phyloP scores from a whole-genome alignment of 352 stramenopile genomes.

The Globisporangium parvum region DNA sequence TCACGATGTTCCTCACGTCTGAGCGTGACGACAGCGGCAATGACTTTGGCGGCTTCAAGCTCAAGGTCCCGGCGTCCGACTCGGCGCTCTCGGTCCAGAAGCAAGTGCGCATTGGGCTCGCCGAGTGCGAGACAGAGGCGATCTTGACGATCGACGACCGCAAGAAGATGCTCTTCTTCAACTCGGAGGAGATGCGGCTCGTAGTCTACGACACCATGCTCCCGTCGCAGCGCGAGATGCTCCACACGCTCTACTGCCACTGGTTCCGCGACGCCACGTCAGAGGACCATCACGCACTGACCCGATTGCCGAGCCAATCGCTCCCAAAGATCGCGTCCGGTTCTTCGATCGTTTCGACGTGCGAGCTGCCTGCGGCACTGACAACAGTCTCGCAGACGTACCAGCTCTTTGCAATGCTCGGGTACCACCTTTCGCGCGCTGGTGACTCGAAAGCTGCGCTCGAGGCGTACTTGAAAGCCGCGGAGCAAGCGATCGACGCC shows the following conservation, averaged over 20 bases:
- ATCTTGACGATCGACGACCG: slow-evolving; percentile 45
- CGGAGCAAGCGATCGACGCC: slow-evolving; percentile 45
- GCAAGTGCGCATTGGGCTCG: slow-evolving; percentile 38
- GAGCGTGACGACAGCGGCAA: slow-evolving; percentile 32
- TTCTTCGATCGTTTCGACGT: not conserved
- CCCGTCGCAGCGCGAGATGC: slow-evolving; percentile 54
- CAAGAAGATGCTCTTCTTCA: slow-evolving; percentile 60
- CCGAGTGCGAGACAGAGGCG: slow-evolving; percentile 23
- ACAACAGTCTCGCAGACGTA: slow-evolving; percentile 16
- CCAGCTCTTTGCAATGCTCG: slow-evolving; percentile 55
- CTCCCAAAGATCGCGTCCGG: not conserved
- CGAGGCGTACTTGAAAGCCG: slow-evolving; percentile 55
- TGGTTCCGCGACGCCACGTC: slow-evolving; percentile 37
- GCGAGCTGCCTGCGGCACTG: not conserved
- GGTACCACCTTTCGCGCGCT: slow-evolving; percentile 57
- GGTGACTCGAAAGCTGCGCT: slow-evolving; percentile 45
- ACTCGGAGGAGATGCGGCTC: slow-evolving; percentile 56
- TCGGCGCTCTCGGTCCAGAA: slow-evolving; percentile 32
- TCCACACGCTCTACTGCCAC: slow-evolving; percentile 57
- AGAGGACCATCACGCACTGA: not conserved
- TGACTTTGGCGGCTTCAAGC: slow-evolving; percentile 19
- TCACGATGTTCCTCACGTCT: slow-evolving; percentile 33
- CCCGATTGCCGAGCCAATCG: not conserved
- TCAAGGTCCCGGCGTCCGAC: slow-evolving; percentile 36
- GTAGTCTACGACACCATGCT: slow-evolving; percentile 61